These are phyloP conservation scores for Sarocladium strictum DNA, from an alignment of 2,329 filamentous ascomycete species.

Conservation along the genomic window DNA sequence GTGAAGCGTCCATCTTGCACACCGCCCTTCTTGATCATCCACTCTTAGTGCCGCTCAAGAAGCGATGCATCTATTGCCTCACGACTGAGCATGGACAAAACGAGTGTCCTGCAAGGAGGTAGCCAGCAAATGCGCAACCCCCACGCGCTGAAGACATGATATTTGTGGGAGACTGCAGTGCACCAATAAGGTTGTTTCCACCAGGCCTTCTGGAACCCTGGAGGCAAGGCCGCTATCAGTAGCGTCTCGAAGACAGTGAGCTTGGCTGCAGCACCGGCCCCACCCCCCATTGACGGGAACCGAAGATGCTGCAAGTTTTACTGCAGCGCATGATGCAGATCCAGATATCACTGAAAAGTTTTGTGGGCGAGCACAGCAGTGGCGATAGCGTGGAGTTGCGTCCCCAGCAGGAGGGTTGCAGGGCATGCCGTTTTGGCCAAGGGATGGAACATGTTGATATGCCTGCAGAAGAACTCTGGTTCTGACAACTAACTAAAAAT, in stretches of 20 bases:
- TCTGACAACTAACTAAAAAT: not conserved
- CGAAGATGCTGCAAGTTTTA: conserved; percentile 1
- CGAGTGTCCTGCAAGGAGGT: not conserved
- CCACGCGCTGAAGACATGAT: not conserved
- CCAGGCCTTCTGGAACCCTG: conserved; percentile 5
- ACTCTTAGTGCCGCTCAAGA: too few species aligned
- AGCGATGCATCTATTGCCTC: too few species aligned
- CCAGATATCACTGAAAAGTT: conserved; percentile 5
- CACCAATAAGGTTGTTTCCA: conserved; percentile 1
- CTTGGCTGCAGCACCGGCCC: conserved; percentile 4
- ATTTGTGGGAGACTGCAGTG: not conserved
- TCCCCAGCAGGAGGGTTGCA: not conserved
- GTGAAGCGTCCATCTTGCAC: too few species aligned
- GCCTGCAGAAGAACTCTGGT: not conserved
- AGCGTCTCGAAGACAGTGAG: not conserved
- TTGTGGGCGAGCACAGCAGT: too few species aligned
- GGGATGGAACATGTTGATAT: not conserved
- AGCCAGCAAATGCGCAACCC: not conserved
- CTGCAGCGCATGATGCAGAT: conserved; percentile 6
- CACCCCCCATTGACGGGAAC: not conserved
- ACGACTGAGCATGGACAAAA: too few species aligned
- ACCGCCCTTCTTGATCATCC: too few species aligned
- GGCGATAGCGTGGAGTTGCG: not conserved
- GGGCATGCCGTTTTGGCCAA: not conserved
- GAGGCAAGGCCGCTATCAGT: not conserved